phyloP scores from a whole-genome alignment of 805 yeast genomes.

The Starmera caribaea region DNA sequence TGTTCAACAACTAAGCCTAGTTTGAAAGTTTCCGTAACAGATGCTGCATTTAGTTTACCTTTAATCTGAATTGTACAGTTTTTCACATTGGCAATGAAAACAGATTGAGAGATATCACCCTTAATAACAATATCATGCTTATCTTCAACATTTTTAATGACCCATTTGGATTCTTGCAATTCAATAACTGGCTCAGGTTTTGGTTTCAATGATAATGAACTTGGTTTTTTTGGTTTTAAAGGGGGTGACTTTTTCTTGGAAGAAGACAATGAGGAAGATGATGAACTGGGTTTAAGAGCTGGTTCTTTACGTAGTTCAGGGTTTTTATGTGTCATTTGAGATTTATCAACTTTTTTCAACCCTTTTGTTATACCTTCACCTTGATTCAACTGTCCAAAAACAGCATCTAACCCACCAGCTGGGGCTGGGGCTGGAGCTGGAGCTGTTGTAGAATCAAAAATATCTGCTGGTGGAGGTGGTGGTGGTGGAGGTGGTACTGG shows the following conservation, averaged over 20 bases:
- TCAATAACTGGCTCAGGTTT: constrained; percentile 61
- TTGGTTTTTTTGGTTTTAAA: constrained; percentile 77
- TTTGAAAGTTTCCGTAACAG: constrained; percentile 62
- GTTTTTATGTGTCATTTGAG: constrained; percentile 90
- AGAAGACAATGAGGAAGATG: constrained; percentile 32
- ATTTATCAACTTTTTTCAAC: constrained; percentile 84
- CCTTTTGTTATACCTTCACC: constrained; percentile 82
- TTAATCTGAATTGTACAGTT: constrained; percentile 69
- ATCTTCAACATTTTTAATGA: constrained; percentile 68
- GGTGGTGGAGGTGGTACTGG: constrained; percentile 86
- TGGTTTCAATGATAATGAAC: constrained; percentile 39
- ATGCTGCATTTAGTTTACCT: constrained; percentile 87
- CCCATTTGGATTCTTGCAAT: constrained; percentile 82
- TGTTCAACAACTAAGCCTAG: constrained; percentile 77
- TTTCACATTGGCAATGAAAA: constrained; percentile 76
- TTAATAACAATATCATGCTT: constrained; percentile 57
- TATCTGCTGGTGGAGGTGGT: constrained; percentile 78
- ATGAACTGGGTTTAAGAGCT: constrained; percentile 15
- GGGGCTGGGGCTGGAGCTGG: constrained; percentile 14
- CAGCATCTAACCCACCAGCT: constrained; percentile 67
- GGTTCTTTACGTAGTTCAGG: constrained; percentile 55
- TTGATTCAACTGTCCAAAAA: constrained; percentile 80
- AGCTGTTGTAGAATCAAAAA: constrained; percentile 36
- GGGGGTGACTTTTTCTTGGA: constrained; percentile 44
- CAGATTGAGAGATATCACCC: constrained; percentile 78